Evolutionary conservation across 2,329 filamentous ascomycete genomes (phyloP), one percentile per base, ranked within the genome.

Genomic region (Alternaria solani): DNA sequence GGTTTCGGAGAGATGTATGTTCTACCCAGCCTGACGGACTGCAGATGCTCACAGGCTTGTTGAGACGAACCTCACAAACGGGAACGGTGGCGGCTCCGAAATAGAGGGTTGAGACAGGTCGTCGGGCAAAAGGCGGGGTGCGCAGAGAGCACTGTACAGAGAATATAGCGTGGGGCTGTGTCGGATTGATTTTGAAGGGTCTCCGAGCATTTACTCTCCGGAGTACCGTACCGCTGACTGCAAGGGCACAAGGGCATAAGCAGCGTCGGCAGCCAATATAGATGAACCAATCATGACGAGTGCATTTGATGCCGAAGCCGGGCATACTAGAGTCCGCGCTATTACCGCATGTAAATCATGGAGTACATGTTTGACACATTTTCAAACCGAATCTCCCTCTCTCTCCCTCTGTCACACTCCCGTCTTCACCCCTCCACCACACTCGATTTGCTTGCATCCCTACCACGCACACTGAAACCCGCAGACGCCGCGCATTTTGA

Each of bases 251-350:
- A 67, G 69, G 56, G 64, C 55, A 55, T 57, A 63, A 67, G 69
- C 63, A 48, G 46, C 18, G 4, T 25, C 26, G 46, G 12, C 63
- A 55, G 23, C 49, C 53, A 48, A 42, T 32, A 48, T 32, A n/a
- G 26, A 44, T n/a, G 49, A 48, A 20, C 73, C 73, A 75, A 75
- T 75, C 57, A 70, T 34, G 44, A 51, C 25, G 32, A 34, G 20
- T 48, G 23, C 46, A 74, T 70, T 75, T 66, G 61, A 67, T 66
- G 71, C 65, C 65, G 69, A 71, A 43, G 60, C 52, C 58, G 66
- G 70, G 67, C 55, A 36, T 51, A 9, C 32, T 48, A 60, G 54
- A 71, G 62, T 72, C 70, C 64, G 68, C 62, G 67, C 65, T 51
- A 57, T 60, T 60, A 60, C 53, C 57, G 53, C 53, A 57, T 60